These are phyloP conservation scores for Trichoderma sp. DNA, from an alignment of 2,329 filamentous ascomycete genomes.

Conservation along the genomic window DNA sequence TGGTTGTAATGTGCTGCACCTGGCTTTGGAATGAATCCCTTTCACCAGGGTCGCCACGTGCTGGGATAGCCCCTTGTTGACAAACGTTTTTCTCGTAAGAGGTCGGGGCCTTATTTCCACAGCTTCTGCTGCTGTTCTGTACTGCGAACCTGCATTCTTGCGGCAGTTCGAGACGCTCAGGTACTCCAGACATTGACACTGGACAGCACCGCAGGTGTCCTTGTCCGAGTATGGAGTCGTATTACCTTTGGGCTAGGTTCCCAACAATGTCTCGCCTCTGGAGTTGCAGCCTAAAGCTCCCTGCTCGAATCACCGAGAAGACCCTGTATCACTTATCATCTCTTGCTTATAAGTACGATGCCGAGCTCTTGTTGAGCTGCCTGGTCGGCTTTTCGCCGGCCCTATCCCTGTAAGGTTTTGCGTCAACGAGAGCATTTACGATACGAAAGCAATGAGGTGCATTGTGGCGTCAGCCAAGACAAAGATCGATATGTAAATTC, in stretches of 20 bases:
- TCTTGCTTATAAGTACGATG: not conserved
- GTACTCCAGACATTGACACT: not conserved
- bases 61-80: conserved; percentile 7
- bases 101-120: not conserved
- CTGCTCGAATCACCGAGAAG: not conserved
- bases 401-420: not conserved
- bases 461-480: not conserved
- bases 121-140: not conserved
- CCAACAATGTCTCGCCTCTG: not conserved
- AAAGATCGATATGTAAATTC: not conserved
- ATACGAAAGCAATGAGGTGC: not conserved
- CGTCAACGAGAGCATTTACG: not conserved
- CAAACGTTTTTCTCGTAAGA: conserved; percentile 7
- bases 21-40: not conserved
- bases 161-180: not conserved
- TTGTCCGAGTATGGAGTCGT: not conserved
- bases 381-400: not conserved
- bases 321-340: not conserved
- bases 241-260: not conserved
- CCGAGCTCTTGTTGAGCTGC: not conserved
- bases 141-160: not conserved
- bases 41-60: not conserved
- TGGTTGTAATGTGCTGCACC: not conserved
- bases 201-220: not conserved
- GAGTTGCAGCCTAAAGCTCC: not conserved